Conservation (phyloP, 805 yeast genomes). For the Candida cerambycidarum region DNA sequence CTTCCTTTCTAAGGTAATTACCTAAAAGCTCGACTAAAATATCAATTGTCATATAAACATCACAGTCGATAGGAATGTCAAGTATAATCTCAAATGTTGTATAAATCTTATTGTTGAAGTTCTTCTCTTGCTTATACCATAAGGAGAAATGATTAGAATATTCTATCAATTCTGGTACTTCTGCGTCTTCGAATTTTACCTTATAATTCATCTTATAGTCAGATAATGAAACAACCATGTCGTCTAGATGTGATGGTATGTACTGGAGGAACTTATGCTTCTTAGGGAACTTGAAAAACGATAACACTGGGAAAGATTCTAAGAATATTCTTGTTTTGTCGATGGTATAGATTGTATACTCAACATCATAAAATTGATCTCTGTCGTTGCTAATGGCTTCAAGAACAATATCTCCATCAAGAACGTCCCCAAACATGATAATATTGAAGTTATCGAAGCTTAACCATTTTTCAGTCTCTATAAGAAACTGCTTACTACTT, state of each 20-base stretch:
- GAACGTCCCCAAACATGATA: conserved; percentile 6
- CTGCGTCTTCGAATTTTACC: conserved; percentile 21
- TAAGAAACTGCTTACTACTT: conserved; percentile 3
- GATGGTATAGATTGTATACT: not conserved
- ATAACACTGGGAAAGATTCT: not conserved
- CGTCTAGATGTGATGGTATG: not conserved
- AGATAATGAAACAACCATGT: not conserved
- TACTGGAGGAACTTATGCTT: conserved; percentile 4
- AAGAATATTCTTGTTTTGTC: conserved; percentile 1
- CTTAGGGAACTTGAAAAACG: conserved; percentile 25
- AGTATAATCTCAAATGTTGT: conserved; percentile 46
- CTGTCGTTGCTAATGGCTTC: conserved; percentile 22
- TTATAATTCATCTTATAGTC: conserved; percentile 2
- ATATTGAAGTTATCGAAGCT: conserved; percentile 12
- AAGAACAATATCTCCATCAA: conserved; percentile 6
- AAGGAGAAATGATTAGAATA: conserved; percentile 41
- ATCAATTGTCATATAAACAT: conserved; percentile 39
- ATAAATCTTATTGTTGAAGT: conserved; percentile 30
- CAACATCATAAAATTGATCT: conserved; percentile 9
- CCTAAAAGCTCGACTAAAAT: conserved; percentile 51
- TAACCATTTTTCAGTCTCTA: conserved; percentile 12
- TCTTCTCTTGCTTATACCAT: conserved; percentile 49
- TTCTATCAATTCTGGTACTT: conserved; percentile 37
- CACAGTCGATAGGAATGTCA: conserved; percentile 11
- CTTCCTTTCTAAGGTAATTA: conserved; percentile 30